Base-by-base conservation (phyloP, 1,284 basidiomycete genomes). In the Rhodofomes roseus region DNA sequence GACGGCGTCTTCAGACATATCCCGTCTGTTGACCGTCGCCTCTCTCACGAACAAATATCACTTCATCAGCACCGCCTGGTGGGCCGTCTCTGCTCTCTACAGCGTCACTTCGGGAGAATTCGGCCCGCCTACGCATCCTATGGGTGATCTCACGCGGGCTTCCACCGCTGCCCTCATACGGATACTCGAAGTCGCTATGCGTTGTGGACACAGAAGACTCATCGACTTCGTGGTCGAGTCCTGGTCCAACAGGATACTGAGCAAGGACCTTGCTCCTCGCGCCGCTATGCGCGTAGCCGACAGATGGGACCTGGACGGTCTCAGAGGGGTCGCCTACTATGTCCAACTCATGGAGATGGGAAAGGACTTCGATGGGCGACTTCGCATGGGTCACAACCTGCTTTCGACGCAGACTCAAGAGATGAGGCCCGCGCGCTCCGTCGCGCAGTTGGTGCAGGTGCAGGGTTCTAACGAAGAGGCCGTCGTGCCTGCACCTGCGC, bases 251-350 rank as follows among this genome's bases (percentile, higher is more conserved):
- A 64, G 68, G 36, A 68, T 73, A 46, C 31, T 63, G 39, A 56
- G 55, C 34, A 62, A 67, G 22, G 64, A 63, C 37, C 60, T 71
- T 59, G 61, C 36, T 62, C 70, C 36, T 31, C 66, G 27, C 63
- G 59, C 57, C 2, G 73, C 72, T 14, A 63, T 74, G 31, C 62
- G 59, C 41, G 58, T 72, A 31, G 71, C 70, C 12, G 71, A 73
- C 55, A 52, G 60, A 16, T 65, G 65, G 60, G 65, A 62, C 5
- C 54, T 70, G 16, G 27, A 50, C 37, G 39, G 62, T n/a, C 64
- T 74, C 18, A 40, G 54, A 34, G 72, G 71, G 29, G 59, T 65
- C 54, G 68, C 69, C 31, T 73, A 73, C 55, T 74, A 74, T 59
- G 65, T 65, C 23, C 65, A 69, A 55, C 68, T 74, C 53, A 68